phyloP scores from a whole-genome alignment of 2,329 filamentous ascomycete species.

The Curvularia eragrostidis region DNA sequence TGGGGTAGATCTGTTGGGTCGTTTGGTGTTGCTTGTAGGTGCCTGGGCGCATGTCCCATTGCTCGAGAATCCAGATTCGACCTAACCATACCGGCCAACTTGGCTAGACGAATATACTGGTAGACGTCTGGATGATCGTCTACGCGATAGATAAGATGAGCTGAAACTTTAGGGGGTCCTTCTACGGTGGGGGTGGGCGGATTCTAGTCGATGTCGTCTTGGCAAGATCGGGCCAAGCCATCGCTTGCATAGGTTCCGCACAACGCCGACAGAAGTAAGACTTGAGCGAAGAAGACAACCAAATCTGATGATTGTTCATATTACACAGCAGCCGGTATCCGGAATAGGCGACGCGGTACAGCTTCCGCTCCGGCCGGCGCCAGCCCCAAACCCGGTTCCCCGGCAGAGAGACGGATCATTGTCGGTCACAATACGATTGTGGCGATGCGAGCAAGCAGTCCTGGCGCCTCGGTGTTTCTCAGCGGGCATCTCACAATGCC shows the following conservation, averaged over 20 bases:
- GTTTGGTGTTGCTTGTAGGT: slow-evolving; percentile 10
- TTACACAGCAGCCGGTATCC: background rate
- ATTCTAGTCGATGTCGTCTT: background rate
- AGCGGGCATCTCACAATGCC: background rate
- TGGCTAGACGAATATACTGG: background rate
- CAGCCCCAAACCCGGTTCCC: background rate
- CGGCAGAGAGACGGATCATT: background rate
- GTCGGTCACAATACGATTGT: background rate
- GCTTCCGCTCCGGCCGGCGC: background rate
- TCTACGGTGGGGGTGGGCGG: background rate
- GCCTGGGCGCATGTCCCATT: background rate
- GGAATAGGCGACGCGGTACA: background rate
- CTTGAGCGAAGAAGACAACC: background rate
- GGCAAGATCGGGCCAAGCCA: background rate
- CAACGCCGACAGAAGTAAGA: background rate
- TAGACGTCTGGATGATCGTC: too few species aligned
- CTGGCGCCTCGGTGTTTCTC: background rate
- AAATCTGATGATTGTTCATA: background rate
- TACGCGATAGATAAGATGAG: background rate
- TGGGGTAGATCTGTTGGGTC: slow-evolving; percentile 41
- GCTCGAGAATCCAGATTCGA: background rate
- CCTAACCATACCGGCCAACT: background rate
- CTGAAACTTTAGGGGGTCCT: too few species aligned
- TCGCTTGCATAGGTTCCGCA: background rate
- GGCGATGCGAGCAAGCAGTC: background rate